These are phyloP conservation scores for Russula virescens DNA, from an alignment of 768 basidiomycete species.

Conservation along the genomic window DNA sequence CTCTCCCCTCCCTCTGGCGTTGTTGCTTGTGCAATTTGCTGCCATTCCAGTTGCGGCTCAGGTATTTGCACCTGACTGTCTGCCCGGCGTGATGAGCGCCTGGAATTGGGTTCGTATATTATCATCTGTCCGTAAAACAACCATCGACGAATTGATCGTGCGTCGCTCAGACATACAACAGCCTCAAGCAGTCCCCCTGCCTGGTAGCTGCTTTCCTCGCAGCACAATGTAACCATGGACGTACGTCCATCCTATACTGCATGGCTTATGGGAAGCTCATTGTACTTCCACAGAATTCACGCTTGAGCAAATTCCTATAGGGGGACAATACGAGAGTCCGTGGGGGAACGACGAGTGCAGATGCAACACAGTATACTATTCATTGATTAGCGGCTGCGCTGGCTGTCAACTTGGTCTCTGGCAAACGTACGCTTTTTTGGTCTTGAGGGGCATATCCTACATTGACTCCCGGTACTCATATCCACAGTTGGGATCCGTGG, in stretches of 20 bases:
- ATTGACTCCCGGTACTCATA: background rate
- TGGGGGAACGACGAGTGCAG: background rate
- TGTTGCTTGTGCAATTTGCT: background rate
- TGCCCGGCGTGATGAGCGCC: background rate
- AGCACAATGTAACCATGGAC: background rate
- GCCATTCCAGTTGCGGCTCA: background rate
- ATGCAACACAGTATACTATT: conserved; percentile 16
- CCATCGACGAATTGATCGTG: background rate
- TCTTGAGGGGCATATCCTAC: background rate
- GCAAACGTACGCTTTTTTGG: conserved; percentile 2
- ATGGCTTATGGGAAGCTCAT: background rate
- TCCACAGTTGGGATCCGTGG: conserved; percentile 7
- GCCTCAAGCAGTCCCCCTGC: conserved; percentile 12
- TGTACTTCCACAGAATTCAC: background rate
- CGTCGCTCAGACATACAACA: conserved; percentile 6
- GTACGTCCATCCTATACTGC: background rate
- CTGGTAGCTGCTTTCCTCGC: conserved; percentile 8
- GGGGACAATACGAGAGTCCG: conserved; percentile 10
- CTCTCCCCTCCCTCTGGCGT: background rate
- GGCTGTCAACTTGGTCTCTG: conserved; percentile 13
- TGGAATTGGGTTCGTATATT: conserved; percentile 7
- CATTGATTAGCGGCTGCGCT: conserved; percentile 4
- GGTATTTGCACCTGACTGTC: background rate
- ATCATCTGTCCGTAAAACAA: background rate
- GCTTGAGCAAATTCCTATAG: background rate